Evolutionary conservation across 2,329 filamentous ascomycete genomes (phyloP).

Genomic region (Pseudogymnoascus sp.): DNA sequence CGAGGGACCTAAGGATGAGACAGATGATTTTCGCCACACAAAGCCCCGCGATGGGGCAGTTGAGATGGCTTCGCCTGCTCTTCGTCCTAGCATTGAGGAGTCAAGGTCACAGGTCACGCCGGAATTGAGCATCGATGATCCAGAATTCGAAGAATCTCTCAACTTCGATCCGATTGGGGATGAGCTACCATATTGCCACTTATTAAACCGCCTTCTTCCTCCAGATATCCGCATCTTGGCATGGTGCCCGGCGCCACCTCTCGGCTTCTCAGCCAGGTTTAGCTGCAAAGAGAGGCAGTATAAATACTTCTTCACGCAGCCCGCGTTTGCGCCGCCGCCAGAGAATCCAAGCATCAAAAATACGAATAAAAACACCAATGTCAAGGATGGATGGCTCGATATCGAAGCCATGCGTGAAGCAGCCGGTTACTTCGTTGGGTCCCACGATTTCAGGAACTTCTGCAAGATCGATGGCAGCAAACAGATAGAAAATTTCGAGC

Average conservation of each 20-base stretch:
- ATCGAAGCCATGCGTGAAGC: constrained; percentile 79
- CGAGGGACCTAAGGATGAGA: neutral
- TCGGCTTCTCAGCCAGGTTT: constrained; percentile 82
- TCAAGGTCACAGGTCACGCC: neutral
- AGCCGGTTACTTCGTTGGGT: constrained; percentile 69
- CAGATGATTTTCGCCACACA: constrained; percentile 19
- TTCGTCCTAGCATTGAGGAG: constrained; percentile 17
- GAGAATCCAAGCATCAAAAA: constrained; percentile 26
- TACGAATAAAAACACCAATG: constrained; percentile 24
- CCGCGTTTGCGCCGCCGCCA: constrained; percentile 67
- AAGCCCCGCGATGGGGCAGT: constrained; percentile 19
- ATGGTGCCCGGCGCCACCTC: constrained; percentile 79
- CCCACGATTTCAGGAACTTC: constrained; percentile 93
- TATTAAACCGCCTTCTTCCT: constrained; percentile 82
- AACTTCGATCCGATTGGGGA: constrained; percentile 61
- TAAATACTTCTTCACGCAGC: constrained; percentile 96
- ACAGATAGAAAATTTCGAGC: constrained; percentile 75
- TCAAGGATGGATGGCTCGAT: constrained; percentile 71
- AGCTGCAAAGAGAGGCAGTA: constrained; percentile 87
- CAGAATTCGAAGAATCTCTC: constrained; percentile 16
- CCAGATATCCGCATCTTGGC: constrained; percentile 84
- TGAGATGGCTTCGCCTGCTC: constrained; percentile 22
- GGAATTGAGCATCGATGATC: constrained; percentile 11
- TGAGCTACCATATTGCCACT: constrained; percentile 74
- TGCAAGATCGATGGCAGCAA: constrained; percentile 90